Evolutionary conservation across 2,329 filamentous ascomycete species (phyloP).

Genomic region (Bipolaris sorokiniana): DNA sequence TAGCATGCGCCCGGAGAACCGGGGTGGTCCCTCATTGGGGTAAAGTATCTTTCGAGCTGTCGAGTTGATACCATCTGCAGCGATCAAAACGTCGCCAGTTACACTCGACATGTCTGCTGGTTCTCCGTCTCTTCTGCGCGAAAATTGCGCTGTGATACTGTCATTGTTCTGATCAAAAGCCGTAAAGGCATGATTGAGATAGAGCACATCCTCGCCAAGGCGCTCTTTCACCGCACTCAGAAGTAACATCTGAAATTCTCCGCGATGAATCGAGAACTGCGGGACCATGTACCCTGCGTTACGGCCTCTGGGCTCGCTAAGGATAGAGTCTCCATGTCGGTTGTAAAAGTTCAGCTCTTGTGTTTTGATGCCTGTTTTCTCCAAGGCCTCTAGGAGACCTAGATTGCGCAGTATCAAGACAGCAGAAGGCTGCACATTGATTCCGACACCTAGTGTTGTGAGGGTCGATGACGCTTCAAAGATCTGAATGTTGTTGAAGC

Average conservation of each 20-base stretch:
- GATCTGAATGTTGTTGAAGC: conserved; percentile 55
- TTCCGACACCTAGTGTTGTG: conserved; percentile 54
- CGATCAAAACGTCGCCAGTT: conserved; percentile 48
- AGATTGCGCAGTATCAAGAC: conserved; percentile 54
- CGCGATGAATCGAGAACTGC: conserved; percentile 55
- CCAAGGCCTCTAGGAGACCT: conserved; percentile 50
- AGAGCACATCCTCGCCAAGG: conserved; percentile 48
- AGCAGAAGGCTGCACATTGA: conserved; percentile 56
- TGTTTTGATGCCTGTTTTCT: conserved; percentile 52
- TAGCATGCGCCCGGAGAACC: conserved; percentile 55
- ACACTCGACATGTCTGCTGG: conserved; percentile 40
- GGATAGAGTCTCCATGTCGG: conserved; percentile 52
- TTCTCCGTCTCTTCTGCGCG: conserved; percentile 33
- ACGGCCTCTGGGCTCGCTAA: conserved; percentile 52
- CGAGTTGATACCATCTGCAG: conserved; percentile 56
- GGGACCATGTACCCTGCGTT: conserved; percentile 53
- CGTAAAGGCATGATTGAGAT: conserved; percentile 50
- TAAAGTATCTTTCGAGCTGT: conserved; percentile 52
- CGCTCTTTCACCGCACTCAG: conserved; percentile 52
- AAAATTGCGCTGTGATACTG: conserved; percentile 50
- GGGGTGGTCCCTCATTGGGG: conserved; percentile 53
- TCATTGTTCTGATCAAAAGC: conserved; percentile 46
- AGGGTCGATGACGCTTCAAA: conserved; percentile 53
- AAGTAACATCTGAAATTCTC: conserved; percentile 55
- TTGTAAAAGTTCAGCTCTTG: conserved; percentile 56